Evolutionary conservation across 2,329 filamentous ascomycete genomes (phyloP).

Genomic region (Talaromyces pinophilus): DNA sequence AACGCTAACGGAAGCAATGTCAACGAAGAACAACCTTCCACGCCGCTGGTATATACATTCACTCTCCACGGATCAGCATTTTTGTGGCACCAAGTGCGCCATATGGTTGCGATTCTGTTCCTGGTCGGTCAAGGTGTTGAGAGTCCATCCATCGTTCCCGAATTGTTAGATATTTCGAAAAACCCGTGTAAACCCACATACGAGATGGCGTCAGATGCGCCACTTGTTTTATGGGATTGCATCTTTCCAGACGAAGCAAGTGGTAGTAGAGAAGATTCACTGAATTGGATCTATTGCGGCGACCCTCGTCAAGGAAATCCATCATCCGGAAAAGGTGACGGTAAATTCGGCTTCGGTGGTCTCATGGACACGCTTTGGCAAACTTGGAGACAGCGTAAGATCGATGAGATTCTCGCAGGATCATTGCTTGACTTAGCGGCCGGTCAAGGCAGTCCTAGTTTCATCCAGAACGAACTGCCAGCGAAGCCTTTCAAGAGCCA

Average conservation of each 20-base stretch:
- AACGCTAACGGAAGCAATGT: slow-evolving; percentile 39
- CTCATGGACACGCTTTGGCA: slow-evolving; percentile 77
- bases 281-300: slow-evolving; percentile 79
- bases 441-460: slow-evolving; percentile 40
- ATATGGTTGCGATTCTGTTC: slow-evolving; percentile 92
- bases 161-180: slow-evolving; percentile 70
- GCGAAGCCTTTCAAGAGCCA: slow-evolving; percentile 43
- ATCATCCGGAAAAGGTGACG: slow-evolving; percentile 51
- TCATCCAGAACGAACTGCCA: slow-evolving; percentile 30
- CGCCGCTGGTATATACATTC: slow-evolving; percentile 77
- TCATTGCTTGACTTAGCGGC: slow-evolving; percentile 68
- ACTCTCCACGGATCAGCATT: slow-evolving; percentile 88
- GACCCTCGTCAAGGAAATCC: slow-evolving; percentile 55
- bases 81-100: slow-evolving; percentile 95
- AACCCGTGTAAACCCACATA: slow-evolving; percentile 81
- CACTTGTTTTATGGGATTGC: slow-evolving; percentile 94
- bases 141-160: slow-evolving; percentile 67
- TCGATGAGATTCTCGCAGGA: slow-evolving; percentile 82
- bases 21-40: slow-evolving; percentile 36
- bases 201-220: slow-evolving; percentile 84
- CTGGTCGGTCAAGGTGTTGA: slow-evolving; percentile 88
- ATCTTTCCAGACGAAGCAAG: slow-evolving; percentile 67
- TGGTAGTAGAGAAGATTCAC: slow-evolving; percentile 56
- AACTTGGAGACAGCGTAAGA: slow-evolving; percentile 79
- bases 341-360: slow-evolving; percentile 65